phyloP scores from a whole-genome alignment of 345 rosid genomes.

The Diplotaxis tenuifolia region DNA sequence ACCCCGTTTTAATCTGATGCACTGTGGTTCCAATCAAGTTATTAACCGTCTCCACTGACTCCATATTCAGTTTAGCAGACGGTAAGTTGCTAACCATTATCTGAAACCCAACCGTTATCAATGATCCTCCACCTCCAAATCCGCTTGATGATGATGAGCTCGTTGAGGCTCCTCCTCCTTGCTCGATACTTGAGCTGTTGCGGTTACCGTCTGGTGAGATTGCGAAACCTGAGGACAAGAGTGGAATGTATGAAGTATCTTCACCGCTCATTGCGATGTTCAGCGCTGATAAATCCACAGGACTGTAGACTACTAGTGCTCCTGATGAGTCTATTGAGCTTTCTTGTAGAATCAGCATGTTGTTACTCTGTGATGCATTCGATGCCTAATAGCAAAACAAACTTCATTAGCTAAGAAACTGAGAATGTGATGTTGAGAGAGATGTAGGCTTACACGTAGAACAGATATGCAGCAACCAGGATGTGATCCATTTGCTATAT shows the following conservation, averaged over 20 bases:
- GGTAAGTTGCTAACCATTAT: conserved; percentile 87
- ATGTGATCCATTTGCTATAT: conserved; percentile 82
- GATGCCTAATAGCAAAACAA: conserved; percentile 50
- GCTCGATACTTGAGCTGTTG: conserved; percentile 14
- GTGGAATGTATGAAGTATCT: conserved; percentile 79
- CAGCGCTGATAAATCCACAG: conserved; percentile 76
- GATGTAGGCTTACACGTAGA: conserved; percentile 59
- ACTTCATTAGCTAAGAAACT: not conserved
- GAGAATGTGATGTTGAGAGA: not conserved
- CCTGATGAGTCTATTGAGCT: conserved; percentile 88
- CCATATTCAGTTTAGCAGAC: conserved; percentile 83
- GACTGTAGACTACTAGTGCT: conserved; percentile 81
- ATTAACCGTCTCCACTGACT: conserved; percentile 90
- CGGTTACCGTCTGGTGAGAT: conserved; percentile 65
- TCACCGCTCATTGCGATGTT: conserved; percentile 90
- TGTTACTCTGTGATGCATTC: conserved; percentile 68
- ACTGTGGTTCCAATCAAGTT: conserved; percentile 82
- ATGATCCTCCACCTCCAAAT: conserved; percentile 38
- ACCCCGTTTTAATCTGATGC: conserved; percentile 84
- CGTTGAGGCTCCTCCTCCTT: conserved; percentile 58
- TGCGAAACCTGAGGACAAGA: conserved; percentile 88
- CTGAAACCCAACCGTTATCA: conserved; percentile 90
- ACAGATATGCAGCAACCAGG: conserved; percentile 94
- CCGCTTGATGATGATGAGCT: conserved; percentile 54
- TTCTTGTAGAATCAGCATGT: conserved; percentile 94